Evolutionary conservation across 1,139 yeast species (phyloP), one percentile per base, ranked within the genome.

Genomic region (Scheffersomyces titani): DNA sequence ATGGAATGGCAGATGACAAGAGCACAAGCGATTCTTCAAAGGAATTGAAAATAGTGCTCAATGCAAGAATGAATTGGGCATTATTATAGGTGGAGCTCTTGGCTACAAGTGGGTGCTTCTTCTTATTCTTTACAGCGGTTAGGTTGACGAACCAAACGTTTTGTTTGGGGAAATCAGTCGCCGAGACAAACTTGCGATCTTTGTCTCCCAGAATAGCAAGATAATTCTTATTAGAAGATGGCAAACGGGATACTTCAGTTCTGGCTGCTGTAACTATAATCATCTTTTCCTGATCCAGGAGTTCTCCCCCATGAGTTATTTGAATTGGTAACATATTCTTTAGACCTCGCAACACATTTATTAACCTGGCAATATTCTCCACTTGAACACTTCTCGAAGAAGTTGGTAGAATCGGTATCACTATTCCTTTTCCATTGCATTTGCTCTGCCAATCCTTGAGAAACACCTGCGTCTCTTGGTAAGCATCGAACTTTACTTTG

Each of bases 371-470:
- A 7, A 73, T 60, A 49, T 68, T 61, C 3, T 64, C 61, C 5
- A 72, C 36, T 53, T 67, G 72, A n/a, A 54, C 55, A n/a, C 60
- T 61, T 30, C 52, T 55, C n/a, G 62, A 55, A 21, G 55, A 52
- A 3, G 59, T 50, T 1, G 70, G 70, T 11, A 66, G 54, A 1
- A 76, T 50, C 0, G 80, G 77, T 4, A 77, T 71, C 3, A 76
- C 78, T 7, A 77, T 73, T 0, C 81, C 81, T 47, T 61, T 64
- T 0, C 79, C 80, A 44, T 62, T 62, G 47, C 70, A 66, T 44
- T 55, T 59, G 0, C 44, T 20, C 22, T 53, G 52, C 50, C 70
- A 57, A n/a, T 60, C 47, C 13, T 58, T 55, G 11, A 69, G 46
- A 36, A 57, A 51, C 74, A 69, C 16, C 46, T 18, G 13, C 55